phyloP scores from a whole-genome alignment of 352 stramenopile species.

The Elongisporangium undulatum region DNA sequence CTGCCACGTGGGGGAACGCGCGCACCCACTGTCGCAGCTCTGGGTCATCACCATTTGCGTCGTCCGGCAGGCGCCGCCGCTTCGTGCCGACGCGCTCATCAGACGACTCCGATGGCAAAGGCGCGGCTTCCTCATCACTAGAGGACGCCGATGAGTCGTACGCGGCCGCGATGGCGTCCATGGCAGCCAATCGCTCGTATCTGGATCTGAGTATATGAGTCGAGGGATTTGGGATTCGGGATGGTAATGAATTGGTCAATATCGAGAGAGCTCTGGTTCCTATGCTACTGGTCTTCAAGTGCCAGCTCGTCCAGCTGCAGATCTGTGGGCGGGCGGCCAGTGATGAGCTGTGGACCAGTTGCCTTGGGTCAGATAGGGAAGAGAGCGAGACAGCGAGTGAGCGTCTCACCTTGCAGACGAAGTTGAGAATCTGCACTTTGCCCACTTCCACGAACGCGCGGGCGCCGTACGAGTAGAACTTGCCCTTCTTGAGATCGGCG shows the following conservation, averaged over 20 bases:
- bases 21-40: slow-evolving; percentile 49
- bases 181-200: slow-evolving; percentile 3
- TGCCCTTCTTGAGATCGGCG: slow-evolving; percentile 71
- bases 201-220: background rate
- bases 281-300: slow-evolving; percentile 51
- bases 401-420: slow-evolving; percentile 74
- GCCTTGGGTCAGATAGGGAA: background rate
- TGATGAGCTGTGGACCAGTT: slow-evolving; percentile 49
- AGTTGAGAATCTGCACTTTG: slow-evolving; percentile 85
- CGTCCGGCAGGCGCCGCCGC: slow-evolving; percentile 21
- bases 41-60: slow-evolving; percentile 2
- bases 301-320: slow-evolving; percentile 64
- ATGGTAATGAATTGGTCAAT: slow-evolving; percentile 1
- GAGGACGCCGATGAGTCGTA: slow-evolving; percentile 31
- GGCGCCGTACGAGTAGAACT: slow-evolving; percentile 65
- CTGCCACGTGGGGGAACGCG: slow-evolving; percentile 68
- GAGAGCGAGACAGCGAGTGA: background rate
- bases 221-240: background rate
- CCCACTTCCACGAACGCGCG: slow-evolving; percentile 72
- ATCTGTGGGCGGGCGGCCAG: slow-evolving; percentile 55
- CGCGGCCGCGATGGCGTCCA: slow-evolving; percentile 33
- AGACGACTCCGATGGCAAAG: background rate
- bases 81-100: slow-evolving; percentile 20
- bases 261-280: slow-evolving; percentile 1
- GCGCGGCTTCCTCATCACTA: slow-evolving; percentile 6